A percentile compares a stretch with the other conserved stretches of the same genome.
phyloP scores from a whole-genome alignment of 768 basidiomycete species.

The Pholiota microspora region DNA sequence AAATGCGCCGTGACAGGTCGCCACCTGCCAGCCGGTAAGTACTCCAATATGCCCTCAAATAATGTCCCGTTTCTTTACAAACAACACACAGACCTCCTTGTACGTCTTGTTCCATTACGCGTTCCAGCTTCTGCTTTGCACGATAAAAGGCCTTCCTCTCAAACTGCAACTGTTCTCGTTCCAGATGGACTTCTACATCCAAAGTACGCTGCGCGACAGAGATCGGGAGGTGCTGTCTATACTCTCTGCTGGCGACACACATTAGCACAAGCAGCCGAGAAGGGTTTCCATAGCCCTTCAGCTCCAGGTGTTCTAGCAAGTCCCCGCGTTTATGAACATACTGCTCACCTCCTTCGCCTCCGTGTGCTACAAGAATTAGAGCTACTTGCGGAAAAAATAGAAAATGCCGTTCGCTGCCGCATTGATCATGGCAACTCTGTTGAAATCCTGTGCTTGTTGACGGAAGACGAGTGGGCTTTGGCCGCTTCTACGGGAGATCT shows the following conservation, averaged over 20 bases:
- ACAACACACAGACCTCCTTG: constrained; percentile 53
- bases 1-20: constrained; percentile 48
- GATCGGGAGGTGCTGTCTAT: constrained; percentile 46
- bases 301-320: constrained; percentile 32
- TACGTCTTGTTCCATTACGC: constrained; percentile 56
- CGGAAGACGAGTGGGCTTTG: constrained; percentile 54
- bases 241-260: constrained; percentile 59
- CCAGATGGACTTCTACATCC: constrained; percentile 69
- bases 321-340: constrained; percentile 49
- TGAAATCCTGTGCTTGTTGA: constrained; percentile 58
- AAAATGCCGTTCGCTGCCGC: constrained; percentile 19
- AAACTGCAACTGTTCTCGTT: constrained; percentile 24
- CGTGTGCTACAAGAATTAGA: constrained; percentile 77
- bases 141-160: background rate
- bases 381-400: constrained; percentile 47
- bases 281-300: constrained; percentile 32
- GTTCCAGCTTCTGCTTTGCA: constrained; percentile 26
- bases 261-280: constrained; percentile 31
- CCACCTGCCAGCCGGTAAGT: constrained; percentile 57
- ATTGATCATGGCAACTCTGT: constrained; percentile 20
- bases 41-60: background rate
- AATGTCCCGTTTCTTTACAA: background rate
- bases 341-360: constrained; percentile 65
- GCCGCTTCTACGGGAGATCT: constrained; percentile 46
- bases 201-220: constrained; percentile 46